phyloP scores from a whole-genome alignment of 2,329 filamentous ascomycete genomes.

The Colletotrichum cordylinicola region DNA sequence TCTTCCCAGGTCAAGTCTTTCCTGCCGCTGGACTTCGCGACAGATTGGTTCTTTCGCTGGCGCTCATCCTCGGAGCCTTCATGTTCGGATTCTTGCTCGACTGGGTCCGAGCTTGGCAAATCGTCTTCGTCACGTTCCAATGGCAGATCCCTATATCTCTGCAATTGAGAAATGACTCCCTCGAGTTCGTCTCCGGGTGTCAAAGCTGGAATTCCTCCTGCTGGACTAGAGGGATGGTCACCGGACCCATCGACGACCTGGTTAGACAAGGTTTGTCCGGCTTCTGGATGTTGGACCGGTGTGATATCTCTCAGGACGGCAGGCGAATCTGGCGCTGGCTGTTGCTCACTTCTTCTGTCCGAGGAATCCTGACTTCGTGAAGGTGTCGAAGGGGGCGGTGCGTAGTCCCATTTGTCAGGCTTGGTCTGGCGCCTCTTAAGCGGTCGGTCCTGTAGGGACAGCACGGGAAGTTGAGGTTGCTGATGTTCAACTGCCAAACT shows the following conservation, averaged over 20 bases:
- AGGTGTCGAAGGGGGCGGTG: conserved; percentile 43
- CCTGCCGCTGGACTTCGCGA: conserved; percentile 21
- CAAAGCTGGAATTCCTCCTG: background rate
- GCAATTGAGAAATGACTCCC: conserved; percentile 67
- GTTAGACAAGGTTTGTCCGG: background rate
- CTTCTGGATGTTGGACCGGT: background rate
- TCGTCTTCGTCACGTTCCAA: conserved; percentile 56
- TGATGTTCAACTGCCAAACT: conserved; percentile 15
- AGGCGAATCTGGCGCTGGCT: background rate
- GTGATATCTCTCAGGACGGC: background rate
- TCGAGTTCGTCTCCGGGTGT: conserved; percentile 61
- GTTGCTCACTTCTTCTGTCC: conserved; percentile 18
- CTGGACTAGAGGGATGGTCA: background rate
- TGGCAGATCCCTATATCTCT: conserved; percentile 64
- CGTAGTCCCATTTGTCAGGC: conserved; percentile 43
- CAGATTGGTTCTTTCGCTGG: conserved; percentile 28
- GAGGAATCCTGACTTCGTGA: conserved; percentile 38
- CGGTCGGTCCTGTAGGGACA: conserved; percentile 34
- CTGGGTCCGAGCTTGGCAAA: conserved; percentile 22
- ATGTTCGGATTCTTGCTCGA: conserved; percentile 20
- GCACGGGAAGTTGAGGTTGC: background rate
- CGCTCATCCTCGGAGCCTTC: conserved; percentile 32
- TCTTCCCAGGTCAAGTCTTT: conserved; percentile 47
- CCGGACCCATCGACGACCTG: background rate
- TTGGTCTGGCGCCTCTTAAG: conserved; percentile 52